A percentile compares a stretch with the other conserved stretches of the same genome.
These are phyloP conservation scores for Fagus crenata DNA, from an alignment of 306 rosid genomes.

Conservation along the genomic window DNA sequence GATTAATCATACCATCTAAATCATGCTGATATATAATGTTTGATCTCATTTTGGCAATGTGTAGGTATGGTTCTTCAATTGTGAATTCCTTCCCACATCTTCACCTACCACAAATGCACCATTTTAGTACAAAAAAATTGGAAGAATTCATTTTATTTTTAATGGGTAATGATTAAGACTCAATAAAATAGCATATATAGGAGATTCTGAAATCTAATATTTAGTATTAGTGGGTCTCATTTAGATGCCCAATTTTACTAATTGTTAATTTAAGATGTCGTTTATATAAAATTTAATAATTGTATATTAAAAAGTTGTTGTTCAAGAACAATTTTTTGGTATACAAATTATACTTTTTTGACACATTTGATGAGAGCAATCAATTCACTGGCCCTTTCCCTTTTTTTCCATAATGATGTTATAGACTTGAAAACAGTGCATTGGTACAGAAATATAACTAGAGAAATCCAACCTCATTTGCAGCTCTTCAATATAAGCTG, in stretches of 20 bases:
- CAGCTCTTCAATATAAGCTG: no score
- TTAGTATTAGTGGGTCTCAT: neutral
- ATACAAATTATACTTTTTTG: no score
- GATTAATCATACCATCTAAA: slow-evolving; percentile 47
- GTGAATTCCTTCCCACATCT: neutral
- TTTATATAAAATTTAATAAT: no score
- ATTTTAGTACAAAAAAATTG: neutral
- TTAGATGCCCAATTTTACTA: neutral
- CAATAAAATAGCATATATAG: neutral
- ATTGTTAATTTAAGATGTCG: neutral
- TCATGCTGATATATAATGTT: slow-evolving; percentile 12
- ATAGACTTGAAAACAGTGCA: no score
- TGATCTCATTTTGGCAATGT: neutral
- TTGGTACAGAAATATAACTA: no score
- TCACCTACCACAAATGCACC: neutral
- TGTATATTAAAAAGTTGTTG: no score
- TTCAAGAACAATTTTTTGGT: no score
- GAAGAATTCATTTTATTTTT: neutral
- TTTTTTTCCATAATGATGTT: no score
- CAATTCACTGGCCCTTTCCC: no score
- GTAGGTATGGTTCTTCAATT: neutral
- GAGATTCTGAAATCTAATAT: neutral
- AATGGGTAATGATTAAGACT: no score
- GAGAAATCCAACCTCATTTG: no score
- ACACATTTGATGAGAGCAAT: no score